Evolutionary conservation across 192 early-diverging fungal species (phyloP).

Genomic region (Dimargaris cristalligena): DNA sequence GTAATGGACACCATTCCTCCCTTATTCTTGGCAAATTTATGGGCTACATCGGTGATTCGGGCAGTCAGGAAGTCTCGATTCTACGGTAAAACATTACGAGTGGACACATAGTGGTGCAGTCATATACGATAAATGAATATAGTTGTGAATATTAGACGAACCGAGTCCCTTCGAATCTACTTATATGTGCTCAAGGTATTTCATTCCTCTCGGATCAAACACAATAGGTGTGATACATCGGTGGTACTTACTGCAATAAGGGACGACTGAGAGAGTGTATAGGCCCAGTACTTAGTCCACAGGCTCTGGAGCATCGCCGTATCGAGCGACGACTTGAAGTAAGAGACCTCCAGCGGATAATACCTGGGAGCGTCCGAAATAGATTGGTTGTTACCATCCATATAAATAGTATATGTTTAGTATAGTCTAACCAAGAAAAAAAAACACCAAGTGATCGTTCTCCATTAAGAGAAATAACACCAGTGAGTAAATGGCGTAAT

Average conservation of each 20-base stretch:
- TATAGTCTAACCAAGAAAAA: background rate
- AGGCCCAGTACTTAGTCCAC: slow-evolving; percentile 98
- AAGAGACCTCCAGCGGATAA: slow-evolving; percentile 77
- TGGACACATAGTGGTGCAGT: background rate
- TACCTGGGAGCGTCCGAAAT: slow-evolving; percentile 36
- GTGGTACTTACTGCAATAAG: slow-evolving; percentile 49
- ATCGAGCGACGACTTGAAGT: slow-evolving; percentile 88
- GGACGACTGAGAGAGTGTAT: slow-evolving; percentile 83
- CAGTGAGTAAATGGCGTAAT: slow-evolving; percentile 3
- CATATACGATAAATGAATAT: background rate
- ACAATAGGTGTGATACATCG: background rate
- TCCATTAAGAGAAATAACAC: background rate
- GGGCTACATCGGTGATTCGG: background rate
- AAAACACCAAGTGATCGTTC: slow-evolving; percentile 6
- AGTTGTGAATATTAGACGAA: background rate
- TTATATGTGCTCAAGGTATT: background rate
- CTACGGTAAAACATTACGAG: background rate
- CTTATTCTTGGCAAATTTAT: background rate
- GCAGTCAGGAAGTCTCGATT: background rate
- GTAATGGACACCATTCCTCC: background rate
- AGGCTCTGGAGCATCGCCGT: slow-evolving; percentile 69
- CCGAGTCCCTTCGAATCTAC: too few species aligned
- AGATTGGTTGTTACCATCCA: too few species aligned
- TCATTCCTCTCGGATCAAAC: background rate
- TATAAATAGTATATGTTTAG: too few species aligned